phyloP scores from a whole-genome alignment of 768 basidiomycete species.

The Lactarius hatsudake region DNA sequence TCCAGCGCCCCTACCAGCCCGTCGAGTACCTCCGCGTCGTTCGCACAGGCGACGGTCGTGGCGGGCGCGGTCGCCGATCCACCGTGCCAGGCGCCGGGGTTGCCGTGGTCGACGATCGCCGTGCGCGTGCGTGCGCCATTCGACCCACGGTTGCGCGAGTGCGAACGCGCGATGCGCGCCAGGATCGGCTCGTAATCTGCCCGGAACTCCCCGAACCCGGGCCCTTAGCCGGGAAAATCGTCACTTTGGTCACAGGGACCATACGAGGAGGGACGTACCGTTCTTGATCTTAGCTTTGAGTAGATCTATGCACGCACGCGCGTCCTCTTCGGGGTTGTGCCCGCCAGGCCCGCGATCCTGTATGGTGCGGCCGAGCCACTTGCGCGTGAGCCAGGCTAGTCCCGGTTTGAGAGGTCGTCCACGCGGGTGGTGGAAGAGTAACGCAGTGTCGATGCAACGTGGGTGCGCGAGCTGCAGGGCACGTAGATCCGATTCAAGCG shows the following conservation, averaged over 20 bases:
- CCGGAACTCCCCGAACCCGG: constrained; percentile 83
- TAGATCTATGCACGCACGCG: constrained; percentile 82
- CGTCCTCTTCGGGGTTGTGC: constrained; percentile 95
- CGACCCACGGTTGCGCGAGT: neutral
- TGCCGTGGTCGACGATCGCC: constrained; percentile 84
- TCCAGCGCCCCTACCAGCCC: constrained; percentile 57
- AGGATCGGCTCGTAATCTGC: constrained; percentile 86
- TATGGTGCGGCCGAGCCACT: constrained; percentile 89
- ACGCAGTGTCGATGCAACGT: constrained; percentile 85
- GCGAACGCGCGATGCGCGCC: constrained; percentile 70
- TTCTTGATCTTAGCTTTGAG: constrained; percentile 76
- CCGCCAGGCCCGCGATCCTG: constrained; percentile 82
- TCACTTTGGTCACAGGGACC: neutral
- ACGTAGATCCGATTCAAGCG: constrained; percentile 89
- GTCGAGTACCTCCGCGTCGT: constrained; percentile 77
- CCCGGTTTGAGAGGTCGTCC: constrained; percentile 93
- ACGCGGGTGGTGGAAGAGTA: constrained; percentile 89
- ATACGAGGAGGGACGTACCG: constrained; percentile 40
- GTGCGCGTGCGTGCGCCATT: constrained; percentile 41
- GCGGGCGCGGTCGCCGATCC: constrained; percentile 56
- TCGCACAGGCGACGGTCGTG: constrained; percentile 69
- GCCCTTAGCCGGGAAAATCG: constrained; percentile 37
- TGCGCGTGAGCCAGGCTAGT: constrained; percentile 94
- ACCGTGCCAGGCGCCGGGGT: constrained; percentile 80
- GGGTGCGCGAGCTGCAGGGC: constrained; percentile 87